phyloP scores from a whole-genome alignment of 2,329 filamentous ascomycete genomes.

The Laburnicola sp. region DNA sequence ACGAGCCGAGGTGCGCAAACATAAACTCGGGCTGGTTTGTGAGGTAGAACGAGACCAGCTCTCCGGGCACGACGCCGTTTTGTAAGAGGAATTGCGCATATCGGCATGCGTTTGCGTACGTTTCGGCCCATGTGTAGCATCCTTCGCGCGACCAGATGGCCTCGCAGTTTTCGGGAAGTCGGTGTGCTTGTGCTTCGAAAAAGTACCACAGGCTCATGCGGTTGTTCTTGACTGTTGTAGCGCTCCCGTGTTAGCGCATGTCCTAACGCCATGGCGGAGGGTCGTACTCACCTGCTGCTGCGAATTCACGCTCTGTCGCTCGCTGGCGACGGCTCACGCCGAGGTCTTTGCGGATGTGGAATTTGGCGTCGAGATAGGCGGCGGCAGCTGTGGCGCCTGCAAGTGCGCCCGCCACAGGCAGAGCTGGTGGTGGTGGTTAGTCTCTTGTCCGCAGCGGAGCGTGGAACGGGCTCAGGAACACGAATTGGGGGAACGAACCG shows the following conservation, averaged over 20 bases:
- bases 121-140: conserved; percentile 47
- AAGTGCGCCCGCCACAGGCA: conserved; percentile 39
- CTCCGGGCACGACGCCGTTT: conserved; percentile 59
- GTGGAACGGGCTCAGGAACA: conserved; percentile 1
- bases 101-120: conserved; percentile 47
- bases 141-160: conserved; percentile 70
- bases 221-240: conserved; percentile 52
- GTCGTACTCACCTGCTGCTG: conserved; percentile 52
- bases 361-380: conserved; percentile 70
- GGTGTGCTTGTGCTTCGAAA: conserved; percentile 61
- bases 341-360: conserved; percentile 66
- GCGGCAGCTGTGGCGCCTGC: conserved; percentile 48
- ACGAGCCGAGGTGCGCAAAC: conserved; percentile 66
- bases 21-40: conserved; percentile 69
- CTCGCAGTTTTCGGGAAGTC: conserved; percentile 54
- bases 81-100: conserved; percentile 43
- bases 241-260: conserved; percentile 3
- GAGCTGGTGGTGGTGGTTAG: conserved; percentile 19
- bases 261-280: neutral
- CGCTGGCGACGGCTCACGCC: conserved; percentile 50
- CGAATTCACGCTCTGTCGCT: conserved; percentile 50
- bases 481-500: conserved; percentile 4
- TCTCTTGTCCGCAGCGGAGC: neutral
- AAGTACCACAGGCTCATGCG: conserved; percentile 66
- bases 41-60: conserved; percentile 68